Conservation (phyloP, 257 asterid genomes). For the Penstemon eatonii region DNA sequence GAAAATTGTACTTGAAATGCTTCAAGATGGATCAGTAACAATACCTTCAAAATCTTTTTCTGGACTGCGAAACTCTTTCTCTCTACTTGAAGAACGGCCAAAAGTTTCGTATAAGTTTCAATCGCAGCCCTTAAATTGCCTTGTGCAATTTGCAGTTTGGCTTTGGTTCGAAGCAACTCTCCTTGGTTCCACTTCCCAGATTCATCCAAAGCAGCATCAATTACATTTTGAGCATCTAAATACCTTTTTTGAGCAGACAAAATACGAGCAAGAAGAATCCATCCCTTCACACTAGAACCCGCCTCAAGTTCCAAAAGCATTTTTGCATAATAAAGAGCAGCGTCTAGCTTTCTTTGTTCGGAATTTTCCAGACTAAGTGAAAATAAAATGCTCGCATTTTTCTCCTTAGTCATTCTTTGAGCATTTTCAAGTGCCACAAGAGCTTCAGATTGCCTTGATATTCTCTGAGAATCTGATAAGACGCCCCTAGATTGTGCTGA, state of each 20-base stretch:
- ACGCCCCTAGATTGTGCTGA: constrained; percentile 59
- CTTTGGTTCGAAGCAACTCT: constrained; percentile 67
- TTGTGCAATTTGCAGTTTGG: constrained; percentile 75
- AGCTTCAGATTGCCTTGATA: constrained; percentile 57
- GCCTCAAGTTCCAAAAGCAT: constrained; percentile 59
- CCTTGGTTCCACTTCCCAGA: constrained; percentile 93
- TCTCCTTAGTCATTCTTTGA: constrained; percentile 41
- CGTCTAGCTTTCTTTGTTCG: constrained; percentile 77
- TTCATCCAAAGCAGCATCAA: constrained; percentile 86
- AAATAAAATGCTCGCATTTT: constrained; percentile 46
- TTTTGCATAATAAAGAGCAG: constrained; percentile 77
- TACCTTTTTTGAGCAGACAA: constrained; percentile 82
- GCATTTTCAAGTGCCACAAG: constrained; percentile 72
- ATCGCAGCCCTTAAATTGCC: constrained; percentile 57
- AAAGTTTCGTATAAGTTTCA: constrained; percentile 73
- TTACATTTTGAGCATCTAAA: constrained; percentile 65
- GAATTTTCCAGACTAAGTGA: constrained; percentile 81
- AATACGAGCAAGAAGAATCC: constrained; percentile 89
- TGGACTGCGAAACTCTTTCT: constrained; percentile 54
- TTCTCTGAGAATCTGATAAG: constrained; percentile 57
- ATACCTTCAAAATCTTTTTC: constrained; percentile 55
- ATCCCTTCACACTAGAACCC: constrained; percentile 61
- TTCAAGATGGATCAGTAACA: constrained; percentile 1
- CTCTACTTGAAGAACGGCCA: constrained; percentile 87
- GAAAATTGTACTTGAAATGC: neutral